A percentile compares a stretch with the other conserved stretches of the same genome.
Conservation (phyloP, 768 basidiomycete genomes). For the Leucocoprinus sp. region DNA sequence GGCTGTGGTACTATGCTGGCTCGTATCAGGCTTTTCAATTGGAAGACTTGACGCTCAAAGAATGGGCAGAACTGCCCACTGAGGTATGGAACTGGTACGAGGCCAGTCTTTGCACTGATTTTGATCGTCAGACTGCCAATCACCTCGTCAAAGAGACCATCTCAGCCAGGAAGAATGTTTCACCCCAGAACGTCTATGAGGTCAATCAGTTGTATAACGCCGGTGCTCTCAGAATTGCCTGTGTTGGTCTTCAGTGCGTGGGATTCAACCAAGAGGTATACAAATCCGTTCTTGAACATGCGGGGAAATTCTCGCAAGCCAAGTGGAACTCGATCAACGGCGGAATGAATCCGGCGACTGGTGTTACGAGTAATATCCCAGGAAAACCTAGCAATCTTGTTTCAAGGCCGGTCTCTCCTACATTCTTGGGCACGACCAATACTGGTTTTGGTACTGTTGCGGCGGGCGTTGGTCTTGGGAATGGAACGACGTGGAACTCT, state of each 20-base stretch:
- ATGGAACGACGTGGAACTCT: slow-evolving; percentile 6
- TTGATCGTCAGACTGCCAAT: slow-evolving; percentile 43
- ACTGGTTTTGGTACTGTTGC: slow-evolving; percentile 5
- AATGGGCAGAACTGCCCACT: slow-evolving; percentile 58
- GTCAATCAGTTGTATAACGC: slow-evolving; percentile 62
- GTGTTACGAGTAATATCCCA: neutral
- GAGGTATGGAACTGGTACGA: slow-evolving; percentile 38
- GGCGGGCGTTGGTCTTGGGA: slow-evolving; percentile 8
- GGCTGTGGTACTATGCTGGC: slow-evolving; percentile 82
- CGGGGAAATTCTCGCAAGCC: slow-evolving; percentile 36
- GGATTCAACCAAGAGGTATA: slow-evolving; percentile 68
- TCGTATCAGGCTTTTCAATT: slow-evolving; percentile 61
- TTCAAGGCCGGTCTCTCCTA: slow-evolving; percentile 7
- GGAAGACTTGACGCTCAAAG: slow-evolving; percentile 54
- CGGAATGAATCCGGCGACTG: neutral
- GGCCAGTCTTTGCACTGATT: slow-evolving; percentile 7
- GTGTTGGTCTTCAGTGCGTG: slow-evolving; percentile 67
- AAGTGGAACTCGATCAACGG: slow-evolving; percentile 23
- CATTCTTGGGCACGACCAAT: neutral
- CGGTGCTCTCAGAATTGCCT: slow-evolving; percentile 67
- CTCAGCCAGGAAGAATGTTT: slow-evolving; percentile 61
- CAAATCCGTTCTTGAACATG: slow-evolving; percentile 56
- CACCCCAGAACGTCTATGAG: slow-evolving; percentile 74
- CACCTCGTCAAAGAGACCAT: slow-evolving; percentile 68
- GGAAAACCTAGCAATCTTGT: neutral